phyloP scores from a whole-genome alignment of 805 yeast species.

The Clavispora fructus region DNA sequence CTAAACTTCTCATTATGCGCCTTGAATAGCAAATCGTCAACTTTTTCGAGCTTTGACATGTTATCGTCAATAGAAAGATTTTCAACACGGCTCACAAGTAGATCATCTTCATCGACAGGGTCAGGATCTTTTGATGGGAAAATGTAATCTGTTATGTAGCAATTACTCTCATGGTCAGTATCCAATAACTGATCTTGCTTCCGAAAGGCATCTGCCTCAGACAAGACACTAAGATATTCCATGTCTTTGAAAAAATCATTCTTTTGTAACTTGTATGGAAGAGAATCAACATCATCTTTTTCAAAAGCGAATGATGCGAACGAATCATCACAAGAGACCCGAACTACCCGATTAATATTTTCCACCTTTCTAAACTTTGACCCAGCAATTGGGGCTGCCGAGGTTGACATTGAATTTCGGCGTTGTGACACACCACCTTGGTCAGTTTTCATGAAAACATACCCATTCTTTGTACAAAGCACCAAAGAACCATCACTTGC shows the following conservation, averaged over 20 bases:
- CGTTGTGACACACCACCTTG: constrained; percentile 16
- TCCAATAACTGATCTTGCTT: constrained; percentile 41
- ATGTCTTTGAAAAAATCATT: constrained; percentile 50
- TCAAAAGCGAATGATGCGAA: constrained; percentile 66
- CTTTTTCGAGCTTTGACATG: neutral
- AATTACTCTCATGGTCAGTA: constrained; percentile 19
- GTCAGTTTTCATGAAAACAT: constrained; percentile 46
- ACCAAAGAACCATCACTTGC: constrained; percentile 65
- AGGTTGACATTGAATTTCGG: constrained; percentile 27
- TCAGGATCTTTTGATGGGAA: constrained; percentile 13
- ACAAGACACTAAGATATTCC: constrained; percentile 47
- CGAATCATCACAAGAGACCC: constrained; percentile 60
- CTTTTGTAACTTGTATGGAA: constrained; percentile 49
- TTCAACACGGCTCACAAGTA: neutral
- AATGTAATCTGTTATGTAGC: constrained; percentile 26
- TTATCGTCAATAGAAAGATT: neutral
- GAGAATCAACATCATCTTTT: constrained; percentile 54
- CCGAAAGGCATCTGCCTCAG: constrained; percentile 25
- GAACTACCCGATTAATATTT: constrained; percentile 50
- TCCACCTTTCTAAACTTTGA: constrained; percentile 51
- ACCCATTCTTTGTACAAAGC: constrained; percentile 64
- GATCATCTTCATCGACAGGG: constrained; percentile 5
- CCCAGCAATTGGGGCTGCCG: constrained; percentile 17
- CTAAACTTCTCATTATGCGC: constrained; percentile 15
- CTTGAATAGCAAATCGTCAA: constrained; percentile 15